Evolutionary conservation across 257 asterid species (phyloP), one percentile per base, ranked within the genome.

Genomic region (Coffea canephora): DNA sequence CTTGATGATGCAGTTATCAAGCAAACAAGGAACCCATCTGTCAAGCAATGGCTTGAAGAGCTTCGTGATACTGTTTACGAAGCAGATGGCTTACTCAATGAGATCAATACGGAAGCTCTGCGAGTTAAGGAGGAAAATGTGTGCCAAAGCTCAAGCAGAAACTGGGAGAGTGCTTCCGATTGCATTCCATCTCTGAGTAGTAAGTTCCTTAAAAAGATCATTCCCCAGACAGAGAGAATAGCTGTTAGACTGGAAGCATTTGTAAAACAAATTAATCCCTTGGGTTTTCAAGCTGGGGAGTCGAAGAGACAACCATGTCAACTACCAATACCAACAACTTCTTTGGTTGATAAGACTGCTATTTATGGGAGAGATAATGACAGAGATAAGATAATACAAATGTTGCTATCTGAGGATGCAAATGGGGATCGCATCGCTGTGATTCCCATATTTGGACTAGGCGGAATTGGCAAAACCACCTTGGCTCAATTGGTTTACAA

Each of bases 401-500:
- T 73, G 65, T 9, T 82, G 25, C 19, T 82, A 1, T 39, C 76
- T 10, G 52, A 16, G 19, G 83, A 71, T 43, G 45, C 69, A 41
- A 67, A 27, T 14, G 48, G 14, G 6, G 54, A 55, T 2, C 11
- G 10, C 2, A 4, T 69, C 6, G 5, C 23, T 64, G 79, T 81
- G 14, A 21, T 81, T 41, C 77, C 85, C 8, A 69, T 81, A 45
- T 75, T 78, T 39, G 87, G 86, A 13, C 64, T 75, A 55, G 83
- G 76, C 1, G 94, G 62, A 55, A 55, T 55, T 55, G 62, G 62
- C 0, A 55, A 55, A n/a, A 55, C 62, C 23, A 55, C 62, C 46
- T 88, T 91, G 64, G 90, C 94, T 76, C 91, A 89, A 76, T 75
- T 81, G 0, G 89, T 87, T 68, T 89, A 84, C 67, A 87, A 89